Conservation (phyloP, 2,329 filamentous ascomycete species). For the Claviceps pazoutovae region DNA sequence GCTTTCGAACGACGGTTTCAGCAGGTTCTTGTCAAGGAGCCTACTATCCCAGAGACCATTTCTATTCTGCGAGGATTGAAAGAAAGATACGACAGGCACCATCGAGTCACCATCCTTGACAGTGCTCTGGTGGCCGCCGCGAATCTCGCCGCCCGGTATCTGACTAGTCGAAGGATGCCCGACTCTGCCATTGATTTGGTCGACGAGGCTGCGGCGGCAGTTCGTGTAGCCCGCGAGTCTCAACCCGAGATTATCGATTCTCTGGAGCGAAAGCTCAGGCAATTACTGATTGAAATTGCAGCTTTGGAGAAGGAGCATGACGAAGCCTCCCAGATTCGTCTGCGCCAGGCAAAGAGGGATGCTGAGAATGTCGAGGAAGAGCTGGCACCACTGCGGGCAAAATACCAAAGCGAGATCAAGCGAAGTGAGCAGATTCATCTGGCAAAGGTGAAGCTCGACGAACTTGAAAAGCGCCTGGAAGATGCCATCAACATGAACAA, state of each 20-base stretch:
- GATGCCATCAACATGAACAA: slow-evolving; percentile 84
- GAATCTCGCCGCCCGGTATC: slow-evolving; percentile 83
- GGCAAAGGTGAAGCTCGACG: slow-evolving; percentile 87
- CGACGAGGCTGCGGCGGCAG: slow-evolving; percentile 93
- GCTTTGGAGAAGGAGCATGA: slow-evolving; percentile 89
- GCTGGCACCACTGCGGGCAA: slow-evolving; percentile 77
- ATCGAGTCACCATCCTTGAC: slow-evolving; percentile 93
- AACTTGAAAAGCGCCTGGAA: slow-evolving; percentile 79
- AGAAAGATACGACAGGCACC: slow-evolving; percentile 95
- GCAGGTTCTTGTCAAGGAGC: slow-evolving; percentile 94
- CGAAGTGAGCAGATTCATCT: slow-evolving; percentile 86
- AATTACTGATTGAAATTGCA: slow-evolving; percentile 95
- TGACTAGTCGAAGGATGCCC: slow-evolving; percentile 78
- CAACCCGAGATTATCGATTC: slow-evolving; percentile 94
- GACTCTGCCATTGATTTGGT: slow-evolving; percentile 95
- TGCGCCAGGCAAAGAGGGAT: slow-evolving; percentile 74
- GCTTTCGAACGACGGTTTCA: slow-evolving; percentile 98
- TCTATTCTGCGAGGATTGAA: slow-evolving; percentile 98
- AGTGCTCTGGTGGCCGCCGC: slow-evolving; percentile 83
- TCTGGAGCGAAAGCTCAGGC: slow-evolving; percentile 75
- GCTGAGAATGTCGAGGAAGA: slow-evolving; percentile 93
- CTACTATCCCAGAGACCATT: slow-evolving; percentile 73
- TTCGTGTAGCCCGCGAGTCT: slow-evolving; percentile 87
- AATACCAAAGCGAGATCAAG: slow-evolving; percentile 87
- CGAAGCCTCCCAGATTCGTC: slow-evolving; percentile 72